Base-by-base conservation (phyloP, 192 early-diverging fungal species). In the Globomyces pollinis-pini region DNA sequence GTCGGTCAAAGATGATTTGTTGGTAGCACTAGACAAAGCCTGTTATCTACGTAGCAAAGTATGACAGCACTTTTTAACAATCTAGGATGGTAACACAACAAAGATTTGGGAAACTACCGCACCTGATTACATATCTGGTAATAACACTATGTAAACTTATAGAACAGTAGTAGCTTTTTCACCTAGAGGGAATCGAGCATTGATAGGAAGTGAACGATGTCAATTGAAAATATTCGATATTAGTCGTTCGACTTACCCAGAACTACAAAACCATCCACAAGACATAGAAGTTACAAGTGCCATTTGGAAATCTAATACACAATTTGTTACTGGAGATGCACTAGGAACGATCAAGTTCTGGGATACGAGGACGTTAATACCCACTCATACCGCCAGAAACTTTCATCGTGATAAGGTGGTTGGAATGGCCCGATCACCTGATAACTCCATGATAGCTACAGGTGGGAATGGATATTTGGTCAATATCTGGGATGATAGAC, bases 391-490 rank as follows among this genome's bases (percentile, higher is more conserved):
- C 6, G 9, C 21, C n/a, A 24, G 33, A 24, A 50, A 24, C 8
- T 20, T 11, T 30, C 59, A 60, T 31, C 20, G 16, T 0, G 59
- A 60, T 36, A 38, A 24, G 28, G 30, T 60, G 4, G 41, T 44
- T 1, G 59, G 59, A 11, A 30, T 60, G 9, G 16, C 13, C 24
- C 8, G 7, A 9, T 23, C 13, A 4, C 18, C 20, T 2, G 29
- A 60, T 32, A n/a, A 18, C 20, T n/a, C 7, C 34, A 30, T 23
- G 5, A 15, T 60, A 12, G 59, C 59, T 45, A 47, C 38, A 32
- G 59, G 59, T 11, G 8, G 59, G 8, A 60, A 60, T 31, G 59
- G 43, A 30, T 3, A 49, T 20, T 20, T 44, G 15, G 59, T 60
- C 2, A 32, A 47, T 38, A 28, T 60, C 9, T 60, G 59, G 59